These are phyloP conservation scores for Lipomyces sp. DNA, from an alignment of 805 yeast species.

Conservation along the genomic window DNA sequence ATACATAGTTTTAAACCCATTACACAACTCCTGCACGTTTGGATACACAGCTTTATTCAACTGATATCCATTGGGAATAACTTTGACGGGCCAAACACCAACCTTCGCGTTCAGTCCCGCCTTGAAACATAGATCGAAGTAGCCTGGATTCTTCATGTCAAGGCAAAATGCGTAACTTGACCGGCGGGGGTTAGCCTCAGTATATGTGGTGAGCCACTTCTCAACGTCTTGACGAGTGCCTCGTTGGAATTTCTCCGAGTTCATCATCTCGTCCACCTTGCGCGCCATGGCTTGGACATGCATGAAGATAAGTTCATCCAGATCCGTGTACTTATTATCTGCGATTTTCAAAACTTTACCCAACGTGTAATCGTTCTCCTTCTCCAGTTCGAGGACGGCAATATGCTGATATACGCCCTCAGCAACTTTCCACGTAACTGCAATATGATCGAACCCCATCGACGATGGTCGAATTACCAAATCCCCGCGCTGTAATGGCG, in stretches of 20 bases:
- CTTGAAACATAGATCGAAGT: constrained; percentile 83
- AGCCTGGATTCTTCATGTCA: constrained; percentile 91
- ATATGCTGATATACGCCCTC: constrained; percentile 88
- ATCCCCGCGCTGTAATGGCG: constrained; percentile 85
- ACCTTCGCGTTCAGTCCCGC: constrained; percentile 50
- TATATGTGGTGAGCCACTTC: constrained; percentile 82
- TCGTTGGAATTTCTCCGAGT: constrained; percentile 81
- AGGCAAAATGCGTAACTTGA: constrained; percentile 88
- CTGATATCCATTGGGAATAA: constrained; percentile 75
- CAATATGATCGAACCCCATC: constrained; percentile 79
- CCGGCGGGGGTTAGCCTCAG: constrained; percentile 85
- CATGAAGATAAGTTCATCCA: constrained; percentile 87
- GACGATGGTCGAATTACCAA: constrained; percentile 93
- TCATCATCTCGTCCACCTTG: constrained; percentile 77
- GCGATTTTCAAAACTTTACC: constrained; percentile 67
- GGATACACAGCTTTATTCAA: constrained; percentile 79
- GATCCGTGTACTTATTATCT: constrained; percentile 67
- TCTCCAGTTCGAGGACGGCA: constrained; percentile 73
- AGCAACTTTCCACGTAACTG: constrained; percentile 95
- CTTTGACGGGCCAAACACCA: constrained; percentile 84
- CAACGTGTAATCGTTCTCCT: constrained; percentile 58
- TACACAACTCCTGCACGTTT: constrained; percentile 82
- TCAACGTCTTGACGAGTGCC: constrained; percentile 78
- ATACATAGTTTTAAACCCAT: constrained; percentile 79
- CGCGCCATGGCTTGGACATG: constrained; percentile 81